Evolutionary conservation across 1,284 basidiomycete species (phyloP).

Genomic region (Ustilago xerochloae): DNA sequence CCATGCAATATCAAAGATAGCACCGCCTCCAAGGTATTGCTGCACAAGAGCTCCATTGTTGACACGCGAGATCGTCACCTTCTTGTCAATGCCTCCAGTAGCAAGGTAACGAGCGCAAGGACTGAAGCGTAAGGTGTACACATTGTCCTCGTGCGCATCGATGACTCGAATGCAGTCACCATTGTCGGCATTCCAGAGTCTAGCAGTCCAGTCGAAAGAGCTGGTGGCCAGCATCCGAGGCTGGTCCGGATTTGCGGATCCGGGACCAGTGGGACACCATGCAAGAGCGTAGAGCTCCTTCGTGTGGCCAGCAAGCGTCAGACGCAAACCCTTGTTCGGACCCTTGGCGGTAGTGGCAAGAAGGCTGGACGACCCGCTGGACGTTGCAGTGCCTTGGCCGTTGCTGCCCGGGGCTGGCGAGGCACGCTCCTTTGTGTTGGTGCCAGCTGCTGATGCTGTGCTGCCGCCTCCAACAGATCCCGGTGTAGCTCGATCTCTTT

Average conservation of each 20-base stretch:
- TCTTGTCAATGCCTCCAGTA: slow-evolving; percentile 65
- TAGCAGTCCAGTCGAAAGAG: slow-evolving; percentile 64
- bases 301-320: slow-evolving; percentile 60
- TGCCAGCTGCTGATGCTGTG: not conserved
- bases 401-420: slow-evolving; percentile 37
- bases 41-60: slow-evolving; percentile 52
- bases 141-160: slow-evolving; percentile 61
- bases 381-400: slow-evolving; percentile 18
- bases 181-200: slow-evolving; percentile 66
- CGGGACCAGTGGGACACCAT: slow-evolving; percentile 62
- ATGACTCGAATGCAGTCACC: slow-evolving; percentile 63
- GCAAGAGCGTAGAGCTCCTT: slow-evolving; percentile 65
- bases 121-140: slow-evolving; percentile 63
- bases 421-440: slow-evolving; percentile 22
- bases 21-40: slow-evolving; percentile 49
- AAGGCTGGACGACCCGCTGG: slow-evolving; percentile 14
- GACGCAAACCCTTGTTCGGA: slow-evolving; percentile 47
- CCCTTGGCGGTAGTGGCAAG: slow-evolving; percentile 40
- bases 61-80: slow-evolving; percentile 57
- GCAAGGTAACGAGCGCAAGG: slow-evolving; percentile 63
- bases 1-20: slow-evolving; percentile 54
- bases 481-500: slow-evolving; percentile 45
- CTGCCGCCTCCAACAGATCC: slow-evolving; percentile 19
- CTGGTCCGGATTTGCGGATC: slow-evolving; percentile 51
- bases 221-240: slow-evolving; percentile 66